Base-by-base conservation (phyloP, 2,329 filamentous ascomycete genomes). In the Pseudohalonectria lignicola region DNA sequence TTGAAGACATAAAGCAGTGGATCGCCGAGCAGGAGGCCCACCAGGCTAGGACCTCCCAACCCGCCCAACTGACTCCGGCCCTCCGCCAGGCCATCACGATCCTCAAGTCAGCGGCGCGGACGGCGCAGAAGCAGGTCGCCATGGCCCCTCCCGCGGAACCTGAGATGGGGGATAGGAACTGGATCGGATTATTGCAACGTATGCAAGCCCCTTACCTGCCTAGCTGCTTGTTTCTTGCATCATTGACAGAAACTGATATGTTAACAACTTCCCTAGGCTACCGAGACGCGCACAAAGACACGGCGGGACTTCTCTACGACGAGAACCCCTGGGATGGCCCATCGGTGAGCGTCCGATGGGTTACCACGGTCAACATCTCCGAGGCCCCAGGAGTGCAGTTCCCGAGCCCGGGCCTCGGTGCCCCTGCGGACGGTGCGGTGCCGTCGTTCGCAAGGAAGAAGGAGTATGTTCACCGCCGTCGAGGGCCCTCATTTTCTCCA, bases 391-490 rank as follows among this genome's bases (percentile, higher is more conserved):
- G n/a, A n/a, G n/a, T 52, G 30, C 45, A 46, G 12, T 52, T 56
- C 19, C 49, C 54, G 2, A 38, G 38, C 35, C 13, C 25, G 8
- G 40, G 42, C n/a, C 39, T 42, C 16, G 64, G 64, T 11, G 42
- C 48, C 1, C 34, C 43, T 6, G 51, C 52, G 5, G 39, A 49
- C 23, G 47, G 40, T 2, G 41, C 45, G 3, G 41, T 47, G 23
- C 63, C 62, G 0, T 41, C 48, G 1, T 75, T 73, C 37, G 40
- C 51, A 10, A 56, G 49, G 19, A 74, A 74, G 46, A 74, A 70
- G 57, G 65, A 65, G 36, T 38, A 17, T 10, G 36, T 26, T 9
- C 19, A 34, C 8, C 12, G 17, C 6, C 8, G 13, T 11, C 16
- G 13, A 15, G 17, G 5, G n/a, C n/a, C n/a, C n/a, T n/a, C n/a